Evolutionary conservation across 345 rosid genomes (phyloP), one percentile per base, ranked within the genome.

Genomic region (Arabidopsis arenosa): DNA sequence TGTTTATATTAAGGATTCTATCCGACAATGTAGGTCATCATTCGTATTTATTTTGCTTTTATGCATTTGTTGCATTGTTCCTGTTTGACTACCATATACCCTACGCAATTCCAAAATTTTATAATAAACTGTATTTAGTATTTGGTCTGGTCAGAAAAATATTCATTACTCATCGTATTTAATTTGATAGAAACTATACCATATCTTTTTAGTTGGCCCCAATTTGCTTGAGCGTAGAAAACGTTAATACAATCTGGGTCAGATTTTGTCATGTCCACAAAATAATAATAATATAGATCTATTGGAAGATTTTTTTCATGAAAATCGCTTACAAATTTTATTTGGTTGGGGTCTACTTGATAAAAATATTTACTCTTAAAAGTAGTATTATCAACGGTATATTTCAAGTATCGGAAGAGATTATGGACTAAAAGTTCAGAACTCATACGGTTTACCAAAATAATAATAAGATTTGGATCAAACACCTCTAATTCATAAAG

Each of bases 21-120:
- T 63, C 80, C 80, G 80, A 77, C 80, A 77, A 48, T 2, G 62
- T 71, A 77, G 66, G 76, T 71, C 76, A 71, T 62, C 66, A 64
- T 77, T 77, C n/a, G 36, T 70, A 70, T 77, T 77, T 37, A 77
- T 48, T 28, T 77, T 70, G 30, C 56, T 76, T 68, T 63, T 56
- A 60, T 70, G 75, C 60, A 13, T 70, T 68, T 44, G 65, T 70
- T 70, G 60, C 49, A 62, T 71, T 70, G 58, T 69, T 60, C 39
- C 45, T 68, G 33, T 36, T 36, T 59, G 49, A 76, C 63, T 68
- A 75, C 30, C 18, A 66, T 57, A 58, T 66, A 58, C 68, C 68
- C 53, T 39, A 68, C 56, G 63, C 56, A 51, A 60, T 26, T 68
- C 32, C 39, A n/a, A 47, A 71, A 58, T 21, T 7, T 10, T 15